Conservation (phyloP, 805 yeast genomes). For the Candida loeiensis region DNA sequence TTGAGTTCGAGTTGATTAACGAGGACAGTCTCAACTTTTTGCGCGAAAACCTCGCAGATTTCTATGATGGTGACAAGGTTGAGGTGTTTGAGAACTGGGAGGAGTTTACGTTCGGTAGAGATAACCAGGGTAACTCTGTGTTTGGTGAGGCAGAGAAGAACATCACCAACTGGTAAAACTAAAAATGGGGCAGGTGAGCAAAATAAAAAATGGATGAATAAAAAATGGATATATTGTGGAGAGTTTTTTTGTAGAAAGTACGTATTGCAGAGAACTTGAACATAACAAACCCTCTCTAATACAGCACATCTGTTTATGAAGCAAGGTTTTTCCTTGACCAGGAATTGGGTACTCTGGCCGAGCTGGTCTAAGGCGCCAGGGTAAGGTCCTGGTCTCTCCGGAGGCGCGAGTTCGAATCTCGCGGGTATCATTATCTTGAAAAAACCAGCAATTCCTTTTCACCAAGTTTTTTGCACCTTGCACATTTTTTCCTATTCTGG, state of each 20-base stretch:
- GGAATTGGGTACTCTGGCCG: conserved; percentile 44
- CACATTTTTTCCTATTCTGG: too few relatives aligned
- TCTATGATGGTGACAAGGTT: conserved; percentile 45
- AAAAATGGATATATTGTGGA: too few relatives aligned
- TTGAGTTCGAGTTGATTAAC: conserved; percentile 84
- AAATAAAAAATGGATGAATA: too few relatives aligned
- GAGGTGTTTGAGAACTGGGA: conserved; percentile 44
- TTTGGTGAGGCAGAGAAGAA: conserved; percentile 91
- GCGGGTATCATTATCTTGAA: conserved; percentile 33
- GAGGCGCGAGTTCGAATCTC: conserved; percentile 47
- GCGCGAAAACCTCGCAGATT: conserved; percentile 50
- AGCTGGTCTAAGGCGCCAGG: conserved; percentile 46
- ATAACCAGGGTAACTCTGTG: conserved; percentile 55
- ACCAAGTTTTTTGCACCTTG: conserved; percentile 17
- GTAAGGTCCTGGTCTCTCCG: conserved; percentile 46
- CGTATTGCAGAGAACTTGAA: too few relatives aligned
- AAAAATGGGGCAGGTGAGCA: neutral
- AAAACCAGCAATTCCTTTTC: conserved; percentile 34
- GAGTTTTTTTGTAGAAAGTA: neutral
- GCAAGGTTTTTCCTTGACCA: too few relatives aligned
- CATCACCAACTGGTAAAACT: conserved; percentile 79
- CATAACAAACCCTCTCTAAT: too few relatives aligned
- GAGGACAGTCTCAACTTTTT: conserved; percentile 66
- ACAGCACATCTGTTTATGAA: too few relatives aligned
- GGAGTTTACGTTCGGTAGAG: conserved; percentile 32